phyloP scores from a whole-genome alignment of 2,329 filamentous ascomycete species.

The Ceratocystis ficicola region DNA sequence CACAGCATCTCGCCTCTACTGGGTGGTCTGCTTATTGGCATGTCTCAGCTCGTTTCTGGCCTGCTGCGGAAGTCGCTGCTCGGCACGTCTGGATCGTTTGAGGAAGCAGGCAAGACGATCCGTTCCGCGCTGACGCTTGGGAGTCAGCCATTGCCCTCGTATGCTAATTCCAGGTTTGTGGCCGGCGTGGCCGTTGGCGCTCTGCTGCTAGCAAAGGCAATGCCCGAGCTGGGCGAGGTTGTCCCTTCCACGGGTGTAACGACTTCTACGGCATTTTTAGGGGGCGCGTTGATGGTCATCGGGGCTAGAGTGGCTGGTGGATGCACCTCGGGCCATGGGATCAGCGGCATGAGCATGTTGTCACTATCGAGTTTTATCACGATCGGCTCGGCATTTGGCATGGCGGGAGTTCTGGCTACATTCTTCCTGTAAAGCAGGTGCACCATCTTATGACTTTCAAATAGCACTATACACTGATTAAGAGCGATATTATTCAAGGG shows the following conservation, averaged over 20 bases:
- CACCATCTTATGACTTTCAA: neutral
- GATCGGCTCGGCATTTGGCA: constrained; percentile 45
- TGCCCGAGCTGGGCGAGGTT: constrained; percentile 25
- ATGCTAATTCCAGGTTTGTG: constrained; percentile 40
- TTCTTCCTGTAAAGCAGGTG: constrained; percentile 22
- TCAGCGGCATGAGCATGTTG: constrained; percentile 53
- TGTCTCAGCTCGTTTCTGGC: constrained; percentile 46
- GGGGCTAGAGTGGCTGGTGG: constrained; percentile 52
- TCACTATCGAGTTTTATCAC: constrained; percentile 51
- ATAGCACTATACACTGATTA: neutral
- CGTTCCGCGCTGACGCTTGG: constrained; percentile 33
- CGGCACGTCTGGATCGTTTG: constrained; percentile 50
- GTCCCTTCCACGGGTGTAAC: constrained; percentile 27
- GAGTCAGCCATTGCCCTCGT: constrained; percentile 27
- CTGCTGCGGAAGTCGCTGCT: constrained; percentile 42
- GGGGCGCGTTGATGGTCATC: constrained; percentile 46
- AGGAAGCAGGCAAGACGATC: constrained; percentile 46
- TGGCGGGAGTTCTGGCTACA: constrained; percentile 31
- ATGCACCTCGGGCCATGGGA: constrained; percentile 57
- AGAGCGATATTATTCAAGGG: neutral
- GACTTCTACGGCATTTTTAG: constrained; percentile 35
- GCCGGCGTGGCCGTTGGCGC: constrained; percentile 40
- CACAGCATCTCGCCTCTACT: constrained; percentile 36
- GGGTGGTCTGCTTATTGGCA: constrained; percentile 48
- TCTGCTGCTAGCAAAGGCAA: constrained; percentile 29